Evolutionary conservation across 306 rosid species (phyloP).

Genomic region (Prunus mira): DNA sequence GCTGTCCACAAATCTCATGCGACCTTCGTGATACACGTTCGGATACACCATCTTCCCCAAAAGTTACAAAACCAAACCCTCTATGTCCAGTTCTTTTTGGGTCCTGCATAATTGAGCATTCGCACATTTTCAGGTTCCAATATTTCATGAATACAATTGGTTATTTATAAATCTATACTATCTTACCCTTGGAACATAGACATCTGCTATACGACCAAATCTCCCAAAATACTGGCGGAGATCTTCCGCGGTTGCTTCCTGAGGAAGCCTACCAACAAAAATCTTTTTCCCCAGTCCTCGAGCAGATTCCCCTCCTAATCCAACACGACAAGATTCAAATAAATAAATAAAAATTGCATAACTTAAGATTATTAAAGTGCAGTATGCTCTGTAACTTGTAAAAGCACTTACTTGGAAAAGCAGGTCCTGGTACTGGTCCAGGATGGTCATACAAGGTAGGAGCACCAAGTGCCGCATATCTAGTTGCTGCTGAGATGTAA

Average conservation of each 20-base stretch:
- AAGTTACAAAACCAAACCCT: slow-evolving; percentile 96
- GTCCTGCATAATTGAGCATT: slow-evolving; percentile 47
- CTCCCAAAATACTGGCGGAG: slow-evolving; percentile 92
- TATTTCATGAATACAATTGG: not conserved
- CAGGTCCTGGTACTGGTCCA: slow-evolving; percentile 51
- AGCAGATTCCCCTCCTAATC: slow-evolving; percentile 68
- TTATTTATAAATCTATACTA: not conserved
- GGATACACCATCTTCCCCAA: slow-evolving; percentile 91
- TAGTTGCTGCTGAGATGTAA: slow-evolving; percentile 89
- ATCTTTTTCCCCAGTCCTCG: slow-evolving; percentile 76
- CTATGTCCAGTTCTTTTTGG: slow-evolving; percentile 88
- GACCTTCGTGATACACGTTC: slow-evolving; percentile 88
- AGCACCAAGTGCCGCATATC: slow-evolving; percentile 96
- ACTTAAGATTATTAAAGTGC: not conserved
- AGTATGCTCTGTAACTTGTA: slow-evolving; percentile 14
- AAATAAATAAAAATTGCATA: not conserved
- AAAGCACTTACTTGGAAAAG: slow-evolving; percentile 72
- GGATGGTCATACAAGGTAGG: slow-evolving; percentile 92
- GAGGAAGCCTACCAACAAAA: slow-evolving; percentile 88
- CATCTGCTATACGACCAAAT: slow-evolving; percentile 88
- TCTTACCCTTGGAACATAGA: slow-evolving; percentile 85
- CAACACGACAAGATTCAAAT: slow-evolving; percentile 12
- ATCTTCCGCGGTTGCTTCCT: slow-evolving; percentile 80
- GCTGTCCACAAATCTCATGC: slow-evolving; percentile 88
- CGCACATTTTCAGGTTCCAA: slow-evolving; percentile 9